Percentiles rank a stretch among this genome's conserved stretches.
These are phyloP conservation scores for Periconia macrospinosa DNA, from an alignment of 2,329 filamentous ascomycete genomes.

Conservation along the genomic window DNA sequence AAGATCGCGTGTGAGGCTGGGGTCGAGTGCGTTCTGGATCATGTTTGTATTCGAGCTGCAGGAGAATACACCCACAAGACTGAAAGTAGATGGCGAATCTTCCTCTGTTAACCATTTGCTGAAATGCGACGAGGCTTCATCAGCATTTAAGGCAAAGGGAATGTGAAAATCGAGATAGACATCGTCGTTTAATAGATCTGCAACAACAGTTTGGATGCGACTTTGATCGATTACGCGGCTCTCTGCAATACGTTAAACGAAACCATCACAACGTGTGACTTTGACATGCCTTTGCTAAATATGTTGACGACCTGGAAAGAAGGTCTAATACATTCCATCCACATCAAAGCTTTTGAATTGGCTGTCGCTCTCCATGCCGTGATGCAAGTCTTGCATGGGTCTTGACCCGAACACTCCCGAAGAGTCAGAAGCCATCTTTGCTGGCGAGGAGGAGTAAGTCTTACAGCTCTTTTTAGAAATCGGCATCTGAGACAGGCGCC, in stretches of 20 bases:
- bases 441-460: neutral
- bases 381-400: conserved; percentile 19
- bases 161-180: conserved; percentile 22
- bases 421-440: neutral
- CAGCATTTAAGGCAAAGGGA: conserved; percentile 18
- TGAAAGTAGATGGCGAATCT: conserved; percentile 9
- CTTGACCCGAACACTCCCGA: conserved; percentile 18
- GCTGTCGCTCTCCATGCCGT: conserved; percentile 10
- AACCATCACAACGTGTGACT: too few species aligned
- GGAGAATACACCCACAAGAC: conserved; percentile 18
- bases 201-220: conserved; percentile 13
- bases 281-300: conserved; percentile 9
- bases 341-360: conserved; percentile 16
- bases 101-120: conserved; percentile 18
- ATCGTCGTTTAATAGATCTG: conserved; percentile 15
- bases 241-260: conserved; percentile 2
- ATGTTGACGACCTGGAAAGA: conserved; percentile 18
- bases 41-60: conserved; percentile 20
- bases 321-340: conserved; percentile 23
- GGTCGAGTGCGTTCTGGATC: conserved; percentile 15
- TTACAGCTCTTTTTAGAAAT: conserved; percentile 18
- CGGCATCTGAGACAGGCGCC: conserved; percentile 19
- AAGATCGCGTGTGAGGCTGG: conserved; percentile 11
- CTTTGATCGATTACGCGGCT: neutral
- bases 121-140: conserved; percentile 19